phyloP scores from a whole-genome alignment of 2,329 filamentous ascomycete species.

The Xylariaceae sp. region DNA sequence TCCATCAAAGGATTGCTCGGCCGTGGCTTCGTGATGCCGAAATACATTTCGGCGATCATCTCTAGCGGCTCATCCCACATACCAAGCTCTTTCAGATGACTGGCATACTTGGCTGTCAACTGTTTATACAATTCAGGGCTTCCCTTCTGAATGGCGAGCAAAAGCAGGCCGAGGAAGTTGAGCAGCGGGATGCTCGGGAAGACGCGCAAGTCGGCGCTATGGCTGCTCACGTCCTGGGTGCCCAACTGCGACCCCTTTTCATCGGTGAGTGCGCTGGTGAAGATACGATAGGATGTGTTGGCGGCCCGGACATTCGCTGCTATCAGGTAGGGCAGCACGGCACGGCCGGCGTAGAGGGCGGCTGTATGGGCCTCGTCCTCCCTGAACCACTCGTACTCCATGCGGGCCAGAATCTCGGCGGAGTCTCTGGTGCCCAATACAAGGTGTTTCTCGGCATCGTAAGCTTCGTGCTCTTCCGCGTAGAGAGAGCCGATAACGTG shows the following conservation, averaged over 20 bases:
- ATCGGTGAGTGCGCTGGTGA: conserved; percentile 59
- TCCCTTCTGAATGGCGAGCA: conserved; percentile 78
- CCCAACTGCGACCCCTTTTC: conserved; percentile 53
- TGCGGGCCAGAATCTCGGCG: conserved; percentile 67
- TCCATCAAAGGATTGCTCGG: conserved; percentile 92
- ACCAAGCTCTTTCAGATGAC: conserved; percentile 69
- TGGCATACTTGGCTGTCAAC: conserved; percentile 73
- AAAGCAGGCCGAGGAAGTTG: conserved; percentile 83
- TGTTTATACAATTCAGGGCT: conserved; percentile 74
- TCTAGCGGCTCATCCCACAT: conserved; percentile 79
- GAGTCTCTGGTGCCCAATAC: conserved; percentile 86
- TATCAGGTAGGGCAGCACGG: conserved; percentile 84
- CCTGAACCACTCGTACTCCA: conserved; percentile 93
- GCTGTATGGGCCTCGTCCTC: conserved; percentile 85
- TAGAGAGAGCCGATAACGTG: conserved; percentile 84
- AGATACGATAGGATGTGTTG: conserved; percentile 73
- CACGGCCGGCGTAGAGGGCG: conserved; percentile 77
- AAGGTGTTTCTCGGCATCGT: conserved; percentile 90
- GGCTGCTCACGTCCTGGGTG: conserved; percentile 74
- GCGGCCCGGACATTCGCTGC: conserved; percentile 87
- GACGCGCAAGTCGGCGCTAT: conserved; percentile 67
- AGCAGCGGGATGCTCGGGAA: conserved; percentile 90
- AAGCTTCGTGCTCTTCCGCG: conserved; percentile 87
- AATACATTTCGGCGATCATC: conserved; percentile 94
- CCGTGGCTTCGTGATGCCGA: conserved; percentile 79